These are phyloP conservation scores for Shiraia bambusicola DNA, from an alignment of 2,329 filamentous ascomycete species.

Conservation along the genomic window DNA sequence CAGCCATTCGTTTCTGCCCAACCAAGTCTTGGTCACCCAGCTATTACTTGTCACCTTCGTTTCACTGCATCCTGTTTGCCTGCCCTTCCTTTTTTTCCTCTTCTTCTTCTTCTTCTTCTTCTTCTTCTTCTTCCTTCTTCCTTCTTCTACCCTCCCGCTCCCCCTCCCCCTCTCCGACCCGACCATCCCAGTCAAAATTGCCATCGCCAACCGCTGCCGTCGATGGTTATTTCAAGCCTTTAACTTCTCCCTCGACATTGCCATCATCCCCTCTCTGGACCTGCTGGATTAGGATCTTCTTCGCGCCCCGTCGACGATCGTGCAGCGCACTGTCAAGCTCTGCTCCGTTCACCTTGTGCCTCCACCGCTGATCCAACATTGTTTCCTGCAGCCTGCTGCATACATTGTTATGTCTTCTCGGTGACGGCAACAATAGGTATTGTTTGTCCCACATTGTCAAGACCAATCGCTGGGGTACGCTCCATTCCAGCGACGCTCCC, in stretches of 20 bases:
- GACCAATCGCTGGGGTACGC: conserved; percentile 11
- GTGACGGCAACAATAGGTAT: conserved; percentile 20
- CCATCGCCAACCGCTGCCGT: too few species aligned
- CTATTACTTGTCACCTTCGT: conserved; percentile 19
- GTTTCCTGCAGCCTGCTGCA: conserved; percentile 1
- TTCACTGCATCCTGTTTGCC: conserved; percentile 8
- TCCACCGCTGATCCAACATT: conserved; percentile 7
- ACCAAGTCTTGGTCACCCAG: conserved; percentile 38
- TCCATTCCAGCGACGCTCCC: conserved; percentile 11
- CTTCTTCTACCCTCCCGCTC: conserved; percentile 6
- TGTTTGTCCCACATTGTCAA: conserved; percentile 27
- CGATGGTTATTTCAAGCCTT: too few species aligned
- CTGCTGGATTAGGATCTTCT: neutral
- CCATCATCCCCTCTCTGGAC: conserved; percentile 3
- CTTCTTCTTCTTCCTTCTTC: conserved; percentile 7
- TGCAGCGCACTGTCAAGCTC: conserved; percentile 23
- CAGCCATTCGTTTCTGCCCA: conserved; percentile 31
- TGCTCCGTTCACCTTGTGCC: conserved; percentile 7
- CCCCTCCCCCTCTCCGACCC: neutral
- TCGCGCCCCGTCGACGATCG: conserved; percentile 11
- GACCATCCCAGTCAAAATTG: too few species aligned
- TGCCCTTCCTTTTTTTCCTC: conserved; percentile 3
- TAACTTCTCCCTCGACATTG: conserved; percentile 7
- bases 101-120: conserved; percentile 4
- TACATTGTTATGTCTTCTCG: conserved; percentile 34